phyloP scores from a whole-genome alignment of 129 eudicot genomes.

The Silybum marianum region DNA sequence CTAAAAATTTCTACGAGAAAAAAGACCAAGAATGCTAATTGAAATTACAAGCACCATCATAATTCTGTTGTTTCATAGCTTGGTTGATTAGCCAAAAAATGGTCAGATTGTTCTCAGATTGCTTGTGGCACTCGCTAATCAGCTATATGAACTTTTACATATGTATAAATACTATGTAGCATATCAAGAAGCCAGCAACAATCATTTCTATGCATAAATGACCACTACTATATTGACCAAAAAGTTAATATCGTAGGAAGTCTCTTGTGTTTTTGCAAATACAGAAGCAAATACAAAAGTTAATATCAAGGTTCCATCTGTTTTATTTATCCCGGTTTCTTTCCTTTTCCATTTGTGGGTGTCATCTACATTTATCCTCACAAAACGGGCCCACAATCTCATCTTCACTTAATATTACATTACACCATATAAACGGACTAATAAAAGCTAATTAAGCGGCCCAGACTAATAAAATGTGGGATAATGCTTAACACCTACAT shows the following conservation, averaged over 20 bases:
- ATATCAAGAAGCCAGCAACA: not conserved
- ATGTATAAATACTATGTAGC: not conserved
- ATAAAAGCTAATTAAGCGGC: not conserved
- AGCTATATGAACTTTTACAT: not conserved
- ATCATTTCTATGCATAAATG: not conserved
- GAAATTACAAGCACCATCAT: not conserved
- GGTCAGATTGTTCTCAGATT: not conserved
- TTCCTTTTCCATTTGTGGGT: not conserved
- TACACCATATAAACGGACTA: not conserved
- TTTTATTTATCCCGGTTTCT: not conserved
- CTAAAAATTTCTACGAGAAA: not conserved
- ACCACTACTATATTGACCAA: not conserved
- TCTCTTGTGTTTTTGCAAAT: not conserved
- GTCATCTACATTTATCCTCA: not conserved
- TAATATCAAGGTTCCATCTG: not conserved
- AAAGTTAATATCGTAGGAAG: not conserved
- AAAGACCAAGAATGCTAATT: not conserved
- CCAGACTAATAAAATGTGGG: conserved; percentile 1
- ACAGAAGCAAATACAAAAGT: not conserved
- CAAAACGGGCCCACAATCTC: not conserved
- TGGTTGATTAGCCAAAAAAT: not conserved
- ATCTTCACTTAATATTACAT: not conserved
- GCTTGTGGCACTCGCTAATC: not conserved
- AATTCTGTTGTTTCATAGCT: not conserved
- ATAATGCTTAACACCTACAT: not conserved